Evolutionary conservation across 1,139 yeast genomes (phyloP).

Genomic region (Kodamaea arcana): DNA sequence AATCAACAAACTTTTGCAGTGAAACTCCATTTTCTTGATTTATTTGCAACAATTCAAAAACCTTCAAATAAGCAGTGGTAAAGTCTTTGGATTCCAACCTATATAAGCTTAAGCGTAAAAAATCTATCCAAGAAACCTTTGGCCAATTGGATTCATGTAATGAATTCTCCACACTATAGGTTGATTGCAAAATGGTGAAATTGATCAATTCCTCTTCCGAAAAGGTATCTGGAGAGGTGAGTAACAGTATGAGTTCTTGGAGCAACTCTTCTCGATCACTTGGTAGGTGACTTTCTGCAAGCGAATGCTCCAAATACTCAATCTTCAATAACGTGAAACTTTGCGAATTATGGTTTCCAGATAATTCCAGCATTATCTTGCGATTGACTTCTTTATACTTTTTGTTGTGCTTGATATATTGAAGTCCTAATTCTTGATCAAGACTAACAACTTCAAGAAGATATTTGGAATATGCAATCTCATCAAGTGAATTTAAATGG

Average conservation of each 20-base stretch:
- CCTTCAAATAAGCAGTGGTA: constrained; percentile 28
- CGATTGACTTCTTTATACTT: constrained; percentile 27
- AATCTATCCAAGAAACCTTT: constrained; percentile 37
- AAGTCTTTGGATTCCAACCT: constrained; percentile 28
- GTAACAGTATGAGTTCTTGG: constrained; percentile 10
- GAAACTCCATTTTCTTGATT: neutral
- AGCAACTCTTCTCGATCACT: constrained; percentile 12
- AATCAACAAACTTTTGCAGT: neutral
- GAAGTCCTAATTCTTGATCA: constrained; percentile 25
- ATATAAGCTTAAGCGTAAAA: constrained; percentile 21
- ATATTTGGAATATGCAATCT: constrained; percentile 20
- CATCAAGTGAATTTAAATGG: constrained; percentile 12
- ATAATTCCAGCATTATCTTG: constrained; percentile 29
- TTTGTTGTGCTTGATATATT: constrained; percentile 26
- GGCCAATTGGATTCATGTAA: constrained; percentile 33
- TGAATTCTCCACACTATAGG: constrained; percentile 29
- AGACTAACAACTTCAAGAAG: constrained; percentile 30
- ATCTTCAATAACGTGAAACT: constrained; percentile 27
- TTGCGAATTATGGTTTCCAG: constrained; percentile 17
- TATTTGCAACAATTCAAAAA: constrained; percentile 24
- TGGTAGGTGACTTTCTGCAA: constrained; percentile 14
- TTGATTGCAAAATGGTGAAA: constrained; percentile 22
- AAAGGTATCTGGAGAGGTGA: constrained; percentile 9
- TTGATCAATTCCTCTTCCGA: constrained; percentile 20
- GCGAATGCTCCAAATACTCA: constrained; percentile 34